Percentiles rank a stretch among this genome's conserved stretches.
Conservation (phyloP, 179 eudicot genomes). For the Silene vulgaris region DNA sequence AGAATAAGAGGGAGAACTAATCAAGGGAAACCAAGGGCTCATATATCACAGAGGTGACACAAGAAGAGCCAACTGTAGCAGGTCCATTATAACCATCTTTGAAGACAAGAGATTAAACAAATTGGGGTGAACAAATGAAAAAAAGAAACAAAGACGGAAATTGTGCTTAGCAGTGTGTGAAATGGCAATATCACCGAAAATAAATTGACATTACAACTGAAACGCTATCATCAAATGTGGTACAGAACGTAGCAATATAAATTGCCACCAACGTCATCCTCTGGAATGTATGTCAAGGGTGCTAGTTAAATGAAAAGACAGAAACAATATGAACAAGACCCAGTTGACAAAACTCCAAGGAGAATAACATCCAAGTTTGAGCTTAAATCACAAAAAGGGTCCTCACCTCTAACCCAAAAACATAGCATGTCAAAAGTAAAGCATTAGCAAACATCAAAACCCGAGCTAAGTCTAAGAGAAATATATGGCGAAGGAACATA, state of each 20-base stretch:
- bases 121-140: not conserved
- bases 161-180: not conserved
- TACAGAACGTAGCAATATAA: not conserved
- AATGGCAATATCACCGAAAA: not conserved
- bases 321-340: not conserved
- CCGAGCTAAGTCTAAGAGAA: slow-evolving; percentile 11
- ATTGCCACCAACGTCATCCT: not conserved
- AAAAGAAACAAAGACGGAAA: not conserved
- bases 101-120: not conserved
- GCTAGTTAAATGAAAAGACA: not conserved
- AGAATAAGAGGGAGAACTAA: too few species aligned
- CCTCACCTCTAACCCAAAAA: not conserved
- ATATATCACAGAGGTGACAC: not conserved
- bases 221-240: not conserved
- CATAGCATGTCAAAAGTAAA: slow-evolving; percentile 10
- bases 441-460: slow-evolving; percentile 10
- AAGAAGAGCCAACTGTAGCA: not conserved
- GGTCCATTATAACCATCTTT: not conserved
- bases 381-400: slow-evolving; percentile 4
- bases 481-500: slow-evolving; percentile 33
- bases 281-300: not conserved
- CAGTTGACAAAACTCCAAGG: not conserved
- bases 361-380: slow-evolving; percentile 11
- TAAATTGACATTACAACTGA: not conserved
- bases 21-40: not conserved